Conservation (phyloP, 2,329 filamentous ascomycete genomes). For the Apiospora malaysiana region DNA sequence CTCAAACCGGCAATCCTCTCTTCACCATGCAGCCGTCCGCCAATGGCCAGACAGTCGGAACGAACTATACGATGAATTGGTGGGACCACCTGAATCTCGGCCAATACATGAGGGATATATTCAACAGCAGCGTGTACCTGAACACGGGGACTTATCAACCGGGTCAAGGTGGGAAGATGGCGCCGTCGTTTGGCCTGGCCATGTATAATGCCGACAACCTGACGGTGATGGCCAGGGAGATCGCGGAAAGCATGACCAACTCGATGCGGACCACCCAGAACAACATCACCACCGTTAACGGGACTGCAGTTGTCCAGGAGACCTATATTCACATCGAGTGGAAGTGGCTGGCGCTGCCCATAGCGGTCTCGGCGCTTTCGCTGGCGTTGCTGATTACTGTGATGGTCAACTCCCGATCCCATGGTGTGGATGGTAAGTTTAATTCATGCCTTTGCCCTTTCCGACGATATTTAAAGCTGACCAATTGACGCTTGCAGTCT, state of each 20-base stretch:
- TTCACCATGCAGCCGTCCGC: slow-evolving; percentile 13
- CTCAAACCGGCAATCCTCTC: neutral
- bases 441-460: neutral
- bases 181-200: slow-evolving; percentile 22
- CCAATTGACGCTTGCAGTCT: neutral
- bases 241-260: slow-evolving; percentile 26
- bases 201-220: slow-evolving; percentile 20
- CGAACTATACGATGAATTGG: slow-evolving; percentile 21
- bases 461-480: neutral
- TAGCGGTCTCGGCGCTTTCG: slow-evolving; percentile 22
- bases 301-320: neutral
- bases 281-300: slow-evolving; percentile 15
- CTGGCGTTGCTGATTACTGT: slow-evolving; percentile 22
- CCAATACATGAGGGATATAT: slow-evolving; percentile 4
- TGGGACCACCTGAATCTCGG: slow-evolving; percentile 21
- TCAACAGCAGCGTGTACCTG: slow-evolving; percentile 18
- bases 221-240: neutral
- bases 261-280: slow-evolving; percentile 23
- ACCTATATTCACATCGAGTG: slow-evolving; percentile 26
- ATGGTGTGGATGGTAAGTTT: slow-evolving; percentile 13
- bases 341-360: slow-evolving; percentile 25
- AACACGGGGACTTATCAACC: neutral
- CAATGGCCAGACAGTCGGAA: neutral
- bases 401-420: neutral
- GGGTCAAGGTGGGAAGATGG: slow-evolving; percentile 19